These are phyloP conservation scores for Saccharomycopsis schoenii DNA, from an alignment of 805 yeast genomes.

Conservation along the genomic window DNA sequence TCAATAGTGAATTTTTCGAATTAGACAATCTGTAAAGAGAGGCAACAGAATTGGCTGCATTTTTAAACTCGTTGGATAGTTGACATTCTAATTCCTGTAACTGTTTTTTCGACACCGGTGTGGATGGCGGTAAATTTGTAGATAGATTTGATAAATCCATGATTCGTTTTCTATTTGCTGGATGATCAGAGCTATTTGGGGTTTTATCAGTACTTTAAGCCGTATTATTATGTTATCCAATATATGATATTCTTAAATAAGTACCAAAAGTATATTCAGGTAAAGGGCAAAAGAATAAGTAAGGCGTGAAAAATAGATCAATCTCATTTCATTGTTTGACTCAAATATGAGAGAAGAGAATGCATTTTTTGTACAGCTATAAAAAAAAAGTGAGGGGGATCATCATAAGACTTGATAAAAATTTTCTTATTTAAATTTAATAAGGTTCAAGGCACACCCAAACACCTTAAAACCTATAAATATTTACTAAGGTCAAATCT, in stretches of 20 bases:
- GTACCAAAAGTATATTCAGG: background rate
- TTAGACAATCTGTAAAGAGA: constrained; percentile 54
- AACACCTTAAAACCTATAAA: background rate
- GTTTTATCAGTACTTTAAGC: no score
- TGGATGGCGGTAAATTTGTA: constrained; percentile 42
- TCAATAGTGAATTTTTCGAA: constrained; percentile 36
- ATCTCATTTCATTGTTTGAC: background rate
- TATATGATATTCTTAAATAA: background rate
- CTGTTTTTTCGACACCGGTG: constrained; percentile 38
- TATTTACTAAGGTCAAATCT: background rate
- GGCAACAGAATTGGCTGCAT: constrained; percentile 65
- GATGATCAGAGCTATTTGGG: no score
- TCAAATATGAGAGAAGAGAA: background rate
- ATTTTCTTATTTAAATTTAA: background rate
- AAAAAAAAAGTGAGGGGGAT: background rate
- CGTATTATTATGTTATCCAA: no score
- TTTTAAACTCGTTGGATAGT: constrained; percentile 52
- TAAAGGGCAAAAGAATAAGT: background rate
- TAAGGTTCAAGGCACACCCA: background rate
- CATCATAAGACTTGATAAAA: no score
- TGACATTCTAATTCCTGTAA: constrained; percentile 41
- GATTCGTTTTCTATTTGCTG: background rate
- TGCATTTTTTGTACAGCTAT: background rate
- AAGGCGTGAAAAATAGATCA: no score
- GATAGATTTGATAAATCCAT: constrained; percentile 62